A percentile compares a stretch with the other conserved stretches of the same genome.
Conservation (phyloP, 176 grass and related monocot species). For the Aegilops umbellulata region DNA sequence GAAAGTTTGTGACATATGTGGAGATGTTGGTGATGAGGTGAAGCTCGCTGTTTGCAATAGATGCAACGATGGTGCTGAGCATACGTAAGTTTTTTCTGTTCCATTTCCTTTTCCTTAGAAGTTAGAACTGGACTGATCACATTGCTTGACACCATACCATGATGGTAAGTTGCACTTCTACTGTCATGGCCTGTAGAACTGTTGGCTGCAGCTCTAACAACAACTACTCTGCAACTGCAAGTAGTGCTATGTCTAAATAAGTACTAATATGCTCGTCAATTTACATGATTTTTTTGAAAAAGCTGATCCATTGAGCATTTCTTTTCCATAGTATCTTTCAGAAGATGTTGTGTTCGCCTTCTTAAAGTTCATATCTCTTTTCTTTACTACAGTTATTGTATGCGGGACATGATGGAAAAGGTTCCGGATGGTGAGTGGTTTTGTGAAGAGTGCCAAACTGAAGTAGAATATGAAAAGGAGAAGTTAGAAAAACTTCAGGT, state of each 20-base stretch:
- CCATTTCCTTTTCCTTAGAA: neutral
- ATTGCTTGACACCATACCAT: neutral
- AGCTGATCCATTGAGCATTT: neutral
- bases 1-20: constrained; percentile 97
- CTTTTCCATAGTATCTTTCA: constrained; percentile 1
- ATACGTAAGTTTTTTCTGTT: constrained; percentile 61
- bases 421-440: constrained; percentile 85
- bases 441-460: constrained; percentile 91
- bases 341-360: constrained; percentile 1
- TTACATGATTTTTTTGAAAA: neutral
- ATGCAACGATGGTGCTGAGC: constrained; percentile 96
- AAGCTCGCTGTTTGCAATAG: constrained; percentile 78
- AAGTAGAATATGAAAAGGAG: constrained; percentile 49
- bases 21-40: constrained; percentile 88
- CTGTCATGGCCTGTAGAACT: constrained; percentile 6
- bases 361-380: constrained; percentile 10
- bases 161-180: neutral
- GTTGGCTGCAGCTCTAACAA: neutral
- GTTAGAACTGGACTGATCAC: neutral
- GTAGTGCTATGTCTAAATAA: constrained; percentile 2
- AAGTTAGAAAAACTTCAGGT: constrained; percentile 44
- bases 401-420: constrained; percentile 68
- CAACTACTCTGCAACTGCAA: neutral
- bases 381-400: constrained; percentile 79
- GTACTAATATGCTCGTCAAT: constrained; percentile 3